Base-by-base conservation (phyloP, 768 basidiomycete species). In the Termitomyces sp. region DNA sequence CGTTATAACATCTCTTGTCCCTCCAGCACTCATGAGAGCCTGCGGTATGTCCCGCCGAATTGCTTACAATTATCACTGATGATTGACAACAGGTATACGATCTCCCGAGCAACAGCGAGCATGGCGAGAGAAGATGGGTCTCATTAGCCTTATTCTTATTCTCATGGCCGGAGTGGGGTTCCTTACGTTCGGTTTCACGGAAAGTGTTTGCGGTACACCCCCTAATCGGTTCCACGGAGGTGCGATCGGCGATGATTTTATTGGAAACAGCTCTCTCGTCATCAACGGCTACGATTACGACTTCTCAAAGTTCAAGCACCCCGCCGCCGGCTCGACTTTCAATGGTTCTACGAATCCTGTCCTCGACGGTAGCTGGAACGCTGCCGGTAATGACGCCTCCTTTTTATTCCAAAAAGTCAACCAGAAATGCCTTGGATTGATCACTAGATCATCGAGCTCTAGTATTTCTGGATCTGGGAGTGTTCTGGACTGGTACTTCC, bases 61-160 rank as follows among this genome's bases (percentile, higher is more conserved):
- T 57, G 32, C n/a, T 11, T 25, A 55, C 48, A 40, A 34, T 48
- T 49, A 36, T 45, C 42, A 14, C 43, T 61, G 17, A 59, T 25
- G 7, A 36, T n/a, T 7, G 56, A 34, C 62, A 95, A 10, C 15
- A 54, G 94, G 96, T 58, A 89, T 97, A 65, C 83, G 84, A 58
- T 96, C 89, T 34, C 90, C 93, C 0, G 97, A 99, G 65, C 91
- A 90, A 66, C 95, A 97, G 72, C 86, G 94, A 53, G 97, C 97
- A 47, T 99, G 96, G 96, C 83, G 97, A 64, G 97, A 99, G 77
- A 99, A 99, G 79, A 94, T 98, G 75, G 97, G 96, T 8, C 83
- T 99, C 31, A 79, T 99, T 53, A 78, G 81, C 65, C 81, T 98
- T 73, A 93, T 96, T 69, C 71, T 83, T 15, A 5, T 74, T n/a